Evolutionary conservation across 2,329 filamentous ascomycete species (phyloP), one percentile per base, ranked within the genome.

Genomic region (Colletotrichum tanaceti): DNA sequence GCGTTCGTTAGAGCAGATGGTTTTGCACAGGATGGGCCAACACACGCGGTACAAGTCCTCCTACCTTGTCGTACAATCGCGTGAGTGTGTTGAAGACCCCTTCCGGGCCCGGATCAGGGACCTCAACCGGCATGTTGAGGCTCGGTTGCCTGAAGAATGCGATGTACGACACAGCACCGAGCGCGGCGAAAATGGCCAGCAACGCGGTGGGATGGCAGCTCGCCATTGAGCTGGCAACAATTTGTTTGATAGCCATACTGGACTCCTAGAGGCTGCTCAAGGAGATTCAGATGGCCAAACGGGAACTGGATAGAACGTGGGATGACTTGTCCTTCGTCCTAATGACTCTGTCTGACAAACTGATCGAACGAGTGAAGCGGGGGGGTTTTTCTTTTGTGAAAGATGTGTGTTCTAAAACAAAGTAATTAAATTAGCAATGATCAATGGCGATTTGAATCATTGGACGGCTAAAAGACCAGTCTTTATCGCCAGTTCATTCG

Each of bases 51-150:
- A 14, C 0, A 11, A 10, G n/a, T 18, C 52, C 7, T 18, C 52
- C 7, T n/a, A 63, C 61, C 61, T 63, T 63, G 3, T 63, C 61
- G 35, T 63, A 63, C 20, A 63, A 20, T 4, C 61, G 52, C 4
- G 61, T 63, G 4, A 63, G 9, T 9, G 61, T 63, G 20, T 63
- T 63, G 52, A 63, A 63, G 0, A 63, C 61, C 11, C 61, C 61
- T 18, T 63, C 61, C n/a, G 61, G 61, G 3, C 61, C 61, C 16
- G 52, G 52, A 4, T 58, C 61, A n/a, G 61, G 61, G 18, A 63
- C 16, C 20, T 50, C 61, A 50, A 50, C 43, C 0, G 61, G 61
- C 52, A 63, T 57, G 35, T 63, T 63, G 11, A 63, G 20, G 4
- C 49, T 63, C 5, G 61, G 52, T 44, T 63, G 50, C 43, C 52